Base-by-base conservation (phyloP, 169 alveolate species). In the Plasmodium chabaudi region DNA sequence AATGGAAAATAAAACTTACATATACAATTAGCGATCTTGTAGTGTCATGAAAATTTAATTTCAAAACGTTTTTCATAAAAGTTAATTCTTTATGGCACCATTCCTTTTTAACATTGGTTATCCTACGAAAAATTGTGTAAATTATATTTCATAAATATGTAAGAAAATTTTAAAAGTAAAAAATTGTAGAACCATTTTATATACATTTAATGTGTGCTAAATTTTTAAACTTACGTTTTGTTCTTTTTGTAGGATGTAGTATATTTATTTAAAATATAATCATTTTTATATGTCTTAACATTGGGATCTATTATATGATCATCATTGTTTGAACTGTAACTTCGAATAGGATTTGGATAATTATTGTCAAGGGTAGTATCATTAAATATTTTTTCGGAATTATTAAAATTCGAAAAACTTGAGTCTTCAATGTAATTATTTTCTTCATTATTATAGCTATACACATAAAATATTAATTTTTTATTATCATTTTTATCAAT, bases 401-500 rank as follows among this genome's bases (percentile, higher is more conserved):
- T 84, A 51, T 84, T 84, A 84, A 84, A 84, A 44, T 39, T 74
- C 1, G 53, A n/a, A 21, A 46, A 49, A n/a, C 21, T 10, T 2
- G 73, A 56, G 19, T 49, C 86, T n/a, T 51, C 67, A 27, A 34
- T 25, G n/a, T 23, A 13, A 63, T 57, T 84, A 27, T 21, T 57
- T 12, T 68, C 91, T 51, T 68, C 91, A 15, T 68, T 84, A 63
- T 68, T 69, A 51, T 84, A 84, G 9, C 91, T 68, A 42, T 84
- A 84, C 10, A 69, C 59, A 47, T 84, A 86, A 5, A 68, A 46
- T 55, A 84, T 63, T 6, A 84, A 68, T 23, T 84, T 84, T 12
- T 84, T 84, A 49, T 68, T 84, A 51, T 84, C 91, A 61, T 84
- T 67, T 55, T 84, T 84, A 61, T 84, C 91, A 23, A 84, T 84